Base-by-base conservation (phyloP, 768 basidiomycete species). In the Macrolepiota dolichaula region DNA sequence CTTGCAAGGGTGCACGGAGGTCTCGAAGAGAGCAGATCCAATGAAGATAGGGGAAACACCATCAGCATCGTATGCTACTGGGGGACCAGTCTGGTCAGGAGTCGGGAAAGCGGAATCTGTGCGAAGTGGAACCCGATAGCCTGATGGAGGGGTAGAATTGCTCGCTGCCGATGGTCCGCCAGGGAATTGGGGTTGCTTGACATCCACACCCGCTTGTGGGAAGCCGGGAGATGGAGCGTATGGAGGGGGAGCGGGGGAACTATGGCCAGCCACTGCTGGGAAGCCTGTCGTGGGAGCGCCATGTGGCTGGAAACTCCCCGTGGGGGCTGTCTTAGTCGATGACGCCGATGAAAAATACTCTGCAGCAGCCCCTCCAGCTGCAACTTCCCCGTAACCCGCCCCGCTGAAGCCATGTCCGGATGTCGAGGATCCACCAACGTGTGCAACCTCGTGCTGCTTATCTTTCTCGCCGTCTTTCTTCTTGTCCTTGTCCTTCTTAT, bases 1-100 rank as follows among this genome's bases (percentile, higher is more conserved):
- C 77, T 94, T 94, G 82, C 92, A 93, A 3, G 92, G 92, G 62
- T 94, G 91, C 2, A 92, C 88, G 0, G 86, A 84, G 62, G 77
- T 74, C 58, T 75, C 77, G 68, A 92, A 77, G 50, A 92, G 73
- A 11, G 90, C 92, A 4, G 88, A 89, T 13, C 91, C 92, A 35
- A 94, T 65, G 74, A 79, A 94, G 62, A 92, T 69, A 4, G 87
- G 86, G 1, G 81, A 80, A 25, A 65, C 62, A 1, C 84, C 83
- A 66, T 88, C 84, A 1, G 75, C 70, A 67, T 94, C 90, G 38
- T 71, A 66, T 66, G 80, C 83, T 1, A 84, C 80, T 0, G 89
- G 81, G 1, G 62, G 73, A 19, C 84, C 85, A 37, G 80, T 71
- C 60, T 81, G 73, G 2, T 73, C 42, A 1, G 63, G 44, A 24